These are phyloP conservation scores for Cokeromyces recurvatus DNA, from an alignment of 371 early-diverging fungal genomes.

Conservation along the genomic window DNA sequence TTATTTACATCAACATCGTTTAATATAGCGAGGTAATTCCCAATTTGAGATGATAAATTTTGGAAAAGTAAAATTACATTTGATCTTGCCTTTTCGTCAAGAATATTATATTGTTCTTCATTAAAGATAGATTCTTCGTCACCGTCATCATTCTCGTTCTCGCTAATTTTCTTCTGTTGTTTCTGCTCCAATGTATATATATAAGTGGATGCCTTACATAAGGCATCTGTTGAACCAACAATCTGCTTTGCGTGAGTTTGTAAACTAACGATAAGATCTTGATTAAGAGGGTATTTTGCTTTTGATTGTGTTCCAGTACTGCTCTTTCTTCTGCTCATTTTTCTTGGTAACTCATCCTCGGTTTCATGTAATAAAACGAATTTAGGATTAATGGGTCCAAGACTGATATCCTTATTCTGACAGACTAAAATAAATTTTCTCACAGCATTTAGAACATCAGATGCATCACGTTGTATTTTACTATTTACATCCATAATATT, in stretches of 20 bases:
- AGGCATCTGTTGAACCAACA: conserved; percentile 36
- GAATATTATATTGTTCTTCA: conserved; percentile 6
- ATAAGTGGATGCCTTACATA: conserved; percentile 30
- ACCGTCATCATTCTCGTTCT: background rate
- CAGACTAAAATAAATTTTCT: conserved; percentile 59
- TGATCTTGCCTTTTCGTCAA: conserved; percentile 24
- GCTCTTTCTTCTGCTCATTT: conserved; percentile 2
- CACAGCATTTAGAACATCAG: conserved; percentile 72
- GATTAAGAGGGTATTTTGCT: conserved; percentile 38
- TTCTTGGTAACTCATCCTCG: background rate
- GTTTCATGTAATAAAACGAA: conserved; percentile 13
- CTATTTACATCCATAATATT: conserved; percentile 7
- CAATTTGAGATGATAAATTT: conserved; percentile 37
- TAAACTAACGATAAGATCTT: conserved; percentile 42
- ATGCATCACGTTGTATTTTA: conserved; percentile 36
- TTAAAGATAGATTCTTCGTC: background rate
- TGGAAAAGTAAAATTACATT: conserved; percentile 39
- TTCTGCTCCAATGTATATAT: conserved; percentile 33
- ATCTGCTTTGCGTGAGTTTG: conserved; percentile 46
- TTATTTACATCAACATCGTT: conserved; percentile 31
- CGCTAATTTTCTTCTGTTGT: background rate
- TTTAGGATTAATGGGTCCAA: conserved; percentile 23
- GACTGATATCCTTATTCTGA: conserved; percentile 31
- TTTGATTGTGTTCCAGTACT: conserved; percentile 9
- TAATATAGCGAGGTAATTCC: conserved; percentile 36